Evolutionary conservation across 2,329 filamentous ascomycete genomes (phyloP).

Genomic region (Ambrosiella beaveri): DNA sequence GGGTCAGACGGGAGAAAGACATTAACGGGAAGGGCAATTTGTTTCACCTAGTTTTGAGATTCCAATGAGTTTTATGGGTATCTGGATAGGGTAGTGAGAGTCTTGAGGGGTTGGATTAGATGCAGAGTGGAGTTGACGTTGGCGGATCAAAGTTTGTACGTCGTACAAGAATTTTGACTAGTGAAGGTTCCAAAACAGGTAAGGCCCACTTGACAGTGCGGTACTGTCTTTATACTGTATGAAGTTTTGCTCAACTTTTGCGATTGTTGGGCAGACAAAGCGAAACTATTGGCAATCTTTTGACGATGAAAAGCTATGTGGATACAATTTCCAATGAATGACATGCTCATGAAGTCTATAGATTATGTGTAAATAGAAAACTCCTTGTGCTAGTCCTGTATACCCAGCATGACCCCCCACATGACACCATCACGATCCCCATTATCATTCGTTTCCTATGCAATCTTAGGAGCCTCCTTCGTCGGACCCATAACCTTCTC

Average conservation of each 20-base stretch:
- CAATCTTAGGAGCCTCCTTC: slow-evolving; percentile 18
- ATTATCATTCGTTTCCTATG: slow-evolving; percentile 16
- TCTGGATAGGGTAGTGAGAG: background rate
- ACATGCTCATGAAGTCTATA: background rate
- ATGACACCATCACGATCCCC: background rate
- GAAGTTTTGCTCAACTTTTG: background rate
- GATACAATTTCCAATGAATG: background rate
- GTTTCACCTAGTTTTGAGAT: background rate
- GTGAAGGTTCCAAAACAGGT: background rate
- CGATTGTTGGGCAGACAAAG: no score
- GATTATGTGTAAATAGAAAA: background rate
- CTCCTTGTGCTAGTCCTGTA: slow-evolving; percentile 2
- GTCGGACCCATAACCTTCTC: slow-evolving; percentile 36
- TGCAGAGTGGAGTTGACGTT: background rate
- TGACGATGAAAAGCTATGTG: background rate
- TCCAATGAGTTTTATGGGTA: background rate
- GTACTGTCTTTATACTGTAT: background rate
- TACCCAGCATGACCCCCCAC: background rate
- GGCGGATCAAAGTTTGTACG: slow-evolving; percentile 6
- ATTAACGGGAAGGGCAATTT: background rate
- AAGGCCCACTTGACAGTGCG: background rate
- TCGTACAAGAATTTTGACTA: slow-evolving; percentile 5
- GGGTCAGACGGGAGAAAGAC: background rate
- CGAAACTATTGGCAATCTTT: background rate
- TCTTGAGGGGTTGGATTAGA: background rate